phyloP scores from a whole-genome alignment of 2,329 filamentous ascomycete genomes.

The Nigrospora oryzae region DNA sequence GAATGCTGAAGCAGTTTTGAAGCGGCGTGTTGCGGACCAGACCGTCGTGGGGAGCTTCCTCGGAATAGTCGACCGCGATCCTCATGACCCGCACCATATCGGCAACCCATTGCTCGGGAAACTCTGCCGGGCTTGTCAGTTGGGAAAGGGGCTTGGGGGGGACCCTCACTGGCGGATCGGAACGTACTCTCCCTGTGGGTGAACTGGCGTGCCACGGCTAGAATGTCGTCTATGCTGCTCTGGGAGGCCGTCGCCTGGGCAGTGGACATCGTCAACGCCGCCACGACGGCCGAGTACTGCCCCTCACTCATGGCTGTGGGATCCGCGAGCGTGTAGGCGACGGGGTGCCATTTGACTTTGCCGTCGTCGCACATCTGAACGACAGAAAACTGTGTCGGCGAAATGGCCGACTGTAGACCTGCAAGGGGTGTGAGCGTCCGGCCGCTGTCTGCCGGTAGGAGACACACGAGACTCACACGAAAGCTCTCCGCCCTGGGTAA shows the following conservation, averaged over 20 bases:
- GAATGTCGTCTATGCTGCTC: constrained; percentile 59
- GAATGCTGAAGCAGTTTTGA: constrained; percentile 68
- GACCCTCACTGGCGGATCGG: constrained; percentile 3
- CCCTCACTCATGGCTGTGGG: constrained; percentile 39
- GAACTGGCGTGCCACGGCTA: constrained; percentile 55
- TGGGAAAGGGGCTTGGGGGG: too few relatives aligned
- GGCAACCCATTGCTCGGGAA: constrained; percentile 53
- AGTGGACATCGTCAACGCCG: constrained; percentile 47
- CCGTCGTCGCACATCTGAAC: constrained; percentile 50
- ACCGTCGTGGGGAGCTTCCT: constrained; percentile 63
- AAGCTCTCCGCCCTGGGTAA: constrained; percentile 58
- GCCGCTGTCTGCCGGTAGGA: not conserved
- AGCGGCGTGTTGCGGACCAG: constrained; percentile 66
- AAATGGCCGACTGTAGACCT: constrained; percentile 54
- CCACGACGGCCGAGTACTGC: constrained; percentile 49
- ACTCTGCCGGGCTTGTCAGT: constrained; percentile 29
- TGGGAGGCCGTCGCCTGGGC: constrained; percentile 35
- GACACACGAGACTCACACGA: constrained; percentile 43
- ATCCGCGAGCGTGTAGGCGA: constrained; percentile 41
- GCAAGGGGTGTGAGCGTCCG: constrained; percentile 7
- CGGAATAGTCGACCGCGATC: constrained; percentile 72
- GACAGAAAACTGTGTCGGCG: constrained; percentile 51
- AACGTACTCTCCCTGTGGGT: constrained; percentile 25
- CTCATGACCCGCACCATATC: constrained; percentile 64
- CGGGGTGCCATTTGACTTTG: constrained; percentile 48